Percentiles rank a stretch among this genome's conserved stretches.
These are phyloP conservation scores for Sclerotinia subarctica DNA, from an alignment of 2,329 filamentous ascomycete species.

Conservation along the genomic window DNA sequence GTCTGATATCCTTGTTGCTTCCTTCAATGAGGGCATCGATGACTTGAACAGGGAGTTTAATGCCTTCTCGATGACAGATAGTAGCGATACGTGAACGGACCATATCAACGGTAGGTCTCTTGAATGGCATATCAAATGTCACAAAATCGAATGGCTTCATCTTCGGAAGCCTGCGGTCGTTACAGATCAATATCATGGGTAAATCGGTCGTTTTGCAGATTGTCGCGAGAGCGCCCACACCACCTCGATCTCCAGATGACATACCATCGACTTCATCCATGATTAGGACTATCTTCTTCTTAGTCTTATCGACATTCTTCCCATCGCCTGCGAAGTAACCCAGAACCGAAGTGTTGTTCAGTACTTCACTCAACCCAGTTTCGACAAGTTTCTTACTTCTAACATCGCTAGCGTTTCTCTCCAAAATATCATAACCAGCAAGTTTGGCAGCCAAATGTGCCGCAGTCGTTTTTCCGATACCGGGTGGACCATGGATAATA, in stretches of 20 bases:
- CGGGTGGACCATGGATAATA: conserved; percentile 91
- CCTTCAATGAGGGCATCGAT: conserved; percentile 94
- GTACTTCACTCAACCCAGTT: conserved; percentile 77
- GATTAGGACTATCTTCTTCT: conserved; percentile 92
- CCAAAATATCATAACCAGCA: conserved; percentile 88
- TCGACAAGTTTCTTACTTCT: conserved; percentile 96
- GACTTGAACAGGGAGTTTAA: conserved; percentile 79
- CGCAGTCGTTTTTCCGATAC: conserved; percentile 96
- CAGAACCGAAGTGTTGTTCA: conserved; percentile 88
- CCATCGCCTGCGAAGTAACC: conserved; percentile 87
- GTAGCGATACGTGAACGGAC: conserved; percentile 91
- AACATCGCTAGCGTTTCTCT: conserved; percentile 93
- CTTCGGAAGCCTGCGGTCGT: conserved; percentile 87
- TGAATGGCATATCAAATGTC: conserved; percentile 81
- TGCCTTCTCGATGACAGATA: conserved; percentile 85
- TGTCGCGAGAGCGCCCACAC: conserved; percentile 89
- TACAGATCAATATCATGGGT: conserved; percentile 96
- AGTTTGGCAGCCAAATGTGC: conserved; percentile 91
- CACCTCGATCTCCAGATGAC: conserved; percentile 94
- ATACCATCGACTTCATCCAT: conserved; percentile 99
- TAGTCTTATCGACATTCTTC: conserved; percentile 72
- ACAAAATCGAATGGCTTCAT: conserved; percentile 97
- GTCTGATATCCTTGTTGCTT: conserved; percentile 90
- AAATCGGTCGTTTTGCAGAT: conserved; percentile 94
- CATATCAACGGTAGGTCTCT: conserved; percentile 84